Percentiles rank a stretch among this genome's conserved stretches.
Conservation (phyloP, 2,329 filamentous ascomycete species). For the Fusarium cicatricum region DNA sequence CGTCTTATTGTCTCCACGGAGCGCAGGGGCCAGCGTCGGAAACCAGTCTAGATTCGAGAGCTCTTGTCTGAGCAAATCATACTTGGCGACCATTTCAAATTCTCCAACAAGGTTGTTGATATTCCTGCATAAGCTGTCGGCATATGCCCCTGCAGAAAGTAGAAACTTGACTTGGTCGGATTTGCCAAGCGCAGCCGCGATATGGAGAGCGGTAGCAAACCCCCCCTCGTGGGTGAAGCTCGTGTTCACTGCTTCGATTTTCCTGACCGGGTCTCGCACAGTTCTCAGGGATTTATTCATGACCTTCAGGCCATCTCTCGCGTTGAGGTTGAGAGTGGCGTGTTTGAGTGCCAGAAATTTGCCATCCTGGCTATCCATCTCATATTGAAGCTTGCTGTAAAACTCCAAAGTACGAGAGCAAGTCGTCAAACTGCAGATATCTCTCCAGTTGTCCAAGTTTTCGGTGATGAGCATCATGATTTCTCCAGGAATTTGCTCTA, state of each 20-base stretch:
- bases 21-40: too few relatives aligned
- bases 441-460: not conserved
- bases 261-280: too few relatives aligned
- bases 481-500: not conserved
- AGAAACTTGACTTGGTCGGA: not conserved
- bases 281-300: too few relatives aligned
- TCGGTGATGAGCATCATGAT: not conserved
- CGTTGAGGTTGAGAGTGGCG: too few relatives aligned
- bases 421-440: too few relatives aligned
- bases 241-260: not conserved
- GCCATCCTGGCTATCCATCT: not conserved
- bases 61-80: too few relatives aligned
- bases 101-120: too few relatives aligned
- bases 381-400: not conserved
- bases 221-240: not conserved
- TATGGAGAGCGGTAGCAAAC: slow-evolving; percentile 10
- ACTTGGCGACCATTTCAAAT: too few relatives aligned
- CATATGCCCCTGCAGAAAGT: not conserved
- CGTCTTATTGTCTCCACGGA: too few relatives aligned
- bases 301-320: too few relatives aligned
- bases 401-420: not conserved
- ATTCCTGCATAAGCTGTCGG: too few relatives aligned
- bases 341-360: not conserved
- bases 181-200: not conserved
- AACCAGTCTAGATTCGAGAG: too few relatives aligned